Evolutionary conservation across 768 basidiomycete species (phyloP), one percentile per base, ranked within the genome.

Genomic region (Collybia mongolica): DNA sequence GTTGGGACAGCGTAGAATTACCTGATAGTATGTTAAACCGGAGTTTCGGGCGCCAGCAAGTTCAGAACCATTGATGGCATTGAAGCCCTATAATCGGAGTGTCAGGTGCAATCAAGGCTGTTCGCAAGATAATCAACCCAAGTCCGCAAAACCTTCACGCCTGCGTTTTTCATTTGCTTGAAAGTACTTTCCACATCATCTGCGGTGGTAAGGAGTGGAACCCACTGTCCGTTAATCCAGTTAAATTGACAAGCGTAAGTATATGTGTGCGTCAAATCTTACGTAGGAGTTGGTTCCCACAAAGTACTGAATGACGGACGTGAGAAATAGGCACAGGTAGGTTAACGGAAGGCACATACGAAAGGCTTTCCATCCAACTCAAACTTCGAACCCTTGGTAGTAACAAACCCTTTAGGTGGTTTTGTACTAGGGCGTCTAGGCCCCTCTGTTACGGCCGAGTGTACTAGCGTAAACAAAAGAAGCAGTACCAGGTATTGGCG

Each of bases 211-310:
- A 82, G 63, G 2, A 82, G 70, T 2, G 79, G 78, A n/a, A 82
- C 64, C 80, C 80, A 81, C 80, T 81, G 45, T 3, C 41, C 24
- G 4, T 44, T 20, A 8, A 48, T 23, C 28, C 26, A 39, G 40
- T 22, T 6, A 20, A n/a, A 51, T 23, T 39, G 22, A n/a, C n/a
- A 17, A 28, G 28, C 8, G 36, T 24, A 22, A 32, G n/a, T 3
- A n/a, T n/a, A n/a, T 26, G 23, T 3, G n/a, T 14, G 14, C 42
- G 39, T 44, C 18, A 19, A 36, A 60, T 4, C 73, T 32, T 57
- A 76, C 79, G 48, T 79, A 82, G 14, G 79, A 77, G 51, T 82
- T 81, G 2, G 79, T 73, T 7, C 79, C 81, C 28, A 81, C 77
- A 55, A 80, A 81, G 43, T 58, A 58, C 54, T 58, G 19, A 6